Percentiles rank a stretch among this genome's conserved stretches.
phyloP scores from a whole-genome alignment of 768 basidiomycete species.

The Psilocybe cyanescens region DNA sequence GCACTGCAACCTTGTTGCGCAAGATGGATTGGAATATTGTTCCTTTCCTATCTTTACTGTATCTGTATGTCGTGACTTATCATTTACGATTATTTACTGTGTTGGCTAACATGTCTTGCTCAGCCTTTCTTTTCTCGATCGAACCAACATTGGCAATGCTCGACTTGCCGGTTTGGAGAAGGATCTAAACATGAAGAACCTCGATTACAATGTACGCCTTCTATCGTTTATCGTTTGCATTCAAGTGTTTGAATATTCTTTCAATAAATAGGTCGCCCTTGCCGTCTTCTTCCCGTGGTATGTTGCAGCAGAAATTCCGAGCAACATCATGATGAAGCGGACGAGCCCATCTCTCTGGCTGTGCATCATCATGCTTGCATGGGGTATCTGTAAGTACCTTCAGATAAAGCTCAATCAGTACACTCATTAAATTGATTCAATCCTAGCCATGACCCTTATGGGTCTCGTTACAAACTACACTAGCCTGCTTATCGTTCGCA shows the following conservation, averaged over 20 bases:
- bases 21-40: constrained; percentile 37
- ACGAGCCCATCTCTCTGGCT: constrained; percentile 37
- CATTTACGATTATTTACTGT: not conserved
- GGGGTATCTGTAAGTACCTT: constrained; percentile 31
- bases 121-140: constrained; percentile 36
- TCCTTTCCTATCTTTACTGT: constrained; percentile 34
- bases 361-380: constrained; percentile 35
- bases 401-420: no score
- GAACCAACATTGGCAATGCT: constrained; percentile 36
- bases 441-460: constrained; percentile 34
- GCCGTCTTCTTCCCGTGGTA: constrained; percentile 36
- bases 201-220: constrained; percentile 30
- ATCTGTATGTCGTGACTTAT: constrained; percentile 25
- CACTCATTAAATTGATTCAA: not conserved
- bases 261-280: constrained; percentile 26
- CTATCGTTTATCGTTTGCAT: not conserved
- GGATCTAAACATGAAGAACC: constrained; percentile 29
- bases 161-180: constrained; percentile 30
- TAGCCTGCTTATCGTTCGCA: constrained; percentile 29
- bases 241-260: not conserved
- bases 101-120: not conserved
- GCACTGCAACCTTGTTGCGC: constrained; percentile 25
- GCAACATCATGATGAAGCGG: constrained; percentile 37
- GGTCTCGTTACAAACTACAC: constrained; percentile 29
- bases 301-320: constrained; percentile 35